Conservation (phyloP, 768 basidiomycete species). For the Roridomyces roridus region DNA sequence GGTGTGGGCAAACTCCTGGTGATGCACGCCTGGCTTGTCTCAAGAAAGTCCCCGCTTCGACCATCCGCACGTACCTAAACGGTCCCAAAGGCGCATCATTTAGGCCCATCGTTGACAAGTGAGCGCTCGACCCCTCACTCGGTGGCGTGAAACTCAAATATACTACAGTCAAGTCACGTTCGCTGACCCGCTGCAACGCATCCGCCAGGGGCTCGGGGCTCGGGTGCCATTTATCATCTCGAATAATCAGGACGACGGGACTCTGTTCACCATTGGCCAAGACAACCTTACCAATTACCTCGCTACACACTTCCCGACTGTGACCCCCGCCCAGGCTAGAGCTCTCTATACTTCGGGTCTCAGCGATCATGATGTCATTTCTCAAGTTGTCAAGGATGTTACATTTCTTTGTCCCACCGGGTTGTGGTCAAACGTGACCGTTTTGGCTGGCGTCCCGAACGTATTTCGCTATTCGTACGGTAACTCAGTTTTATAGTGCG, state of each 20-base stretch:
- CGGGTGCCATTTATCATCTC: conserved; percentile 23
- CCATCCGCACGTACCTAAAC: conserved; percentile 19
- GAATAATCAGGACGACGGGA: conserved; percentile 23
- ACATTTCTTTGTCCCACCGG: too few species aligned
- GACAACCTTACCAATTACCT: too few species aligned
- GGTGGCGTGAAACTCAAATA: not conserved
- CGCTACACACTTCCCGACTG: too few species aligned
- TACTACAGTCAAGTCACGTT: conserved; percentile 3
- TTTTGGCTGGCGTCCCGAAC: too few species aligned
- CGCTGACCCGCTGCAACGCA: conserved; percentile 18
- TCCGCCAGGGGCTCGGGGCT: conserved; percentile 9
- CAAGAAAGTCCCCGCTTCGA: conserved; percentile 19
- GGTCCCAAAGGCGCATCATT: conserved; percentile 9
- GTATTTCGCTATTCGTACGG: too few species aligned
- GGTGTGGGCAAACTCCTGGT: conserved; percentile 25
- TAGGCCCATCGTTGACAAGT: conserved; percentile 1
- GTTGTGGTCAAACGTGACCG: too few species aligned
- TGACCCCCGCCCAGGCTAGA: too few species aligned
- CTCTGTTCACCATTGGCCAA: conserved; percentile 19
- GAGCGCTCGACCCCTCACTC: conserved; percentile 11
- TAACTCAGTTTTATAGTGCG: too few species aligned
- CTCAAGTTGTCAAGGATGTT: too few species aligned
- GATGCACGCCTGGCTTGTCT: conserved; percentile 24
- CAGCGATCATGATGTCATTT: too few species aligned
- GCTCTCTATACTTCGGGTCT: too few species aligned